Percentiles rank a stretch among this genome's conserved stretches.
Conservation (phyloP, 208 protist genomes). For the Crithidia thermophila region DNA sequence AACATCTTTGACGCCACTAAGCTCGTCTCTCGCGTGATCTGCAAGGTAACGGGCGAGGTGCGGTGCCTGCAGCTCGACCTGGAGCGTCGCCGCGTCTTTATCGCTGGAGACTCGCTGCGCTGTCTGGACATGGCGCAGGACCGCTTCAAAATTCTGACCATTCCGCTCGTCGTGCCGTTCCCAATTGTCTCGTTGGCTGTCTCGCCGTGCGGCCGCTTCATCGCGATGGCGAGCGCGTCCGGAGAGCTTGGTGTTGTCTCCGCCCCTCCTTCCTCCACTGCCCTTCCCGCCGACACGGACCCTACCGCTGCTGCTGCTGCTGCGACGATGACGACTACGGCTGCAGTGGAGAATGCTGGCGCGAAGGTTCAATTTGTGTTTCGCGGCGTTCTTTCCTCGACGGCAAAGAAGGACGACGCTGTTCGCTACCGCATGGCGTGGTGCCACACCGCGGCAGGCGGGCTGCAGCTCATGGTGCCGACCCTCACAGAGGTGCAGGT, state of each 20-base stretch:
- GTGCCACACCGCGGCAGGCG: constrained; percentile 33
- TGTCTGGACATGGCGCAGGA: constrained; percentile 56
- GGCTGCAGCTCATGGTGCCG: constrained; percentile 57
- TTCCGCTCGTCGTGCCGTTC: constrained; percentile 65
- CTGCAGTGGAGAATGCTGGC: no score
- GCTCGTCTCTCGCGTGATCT: constrained; percentile 65
- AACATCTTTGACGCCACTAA: constrained; percentile 33
- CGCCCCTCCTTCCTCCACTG: background rate
- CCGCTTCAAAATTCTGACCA: constrained; percentile 53
- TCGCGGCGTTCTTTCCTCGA: constrained; percentile 44
- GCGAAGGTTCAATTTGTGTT: constrained; percentile 44
- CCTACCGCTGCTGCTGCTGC: background rate
- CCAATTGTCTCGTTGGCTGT: constrained; percentile 65
- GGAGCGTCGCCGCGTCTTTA: constrained; percentile 63
- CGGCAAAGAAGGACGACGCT: constrained; percentile 47
- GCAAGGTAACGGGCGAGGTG: constrained; percentile 81
- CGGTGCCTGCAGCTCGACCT: constrained; percentile 72
- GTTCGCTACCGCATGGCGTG: constrained; percentile 60
- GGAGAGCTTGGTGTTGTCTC: constrained; percentile 54
- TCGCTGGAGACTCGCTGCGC: constrained; percentile 85
- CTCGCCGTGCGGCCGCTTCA: constrained; percentile 60
- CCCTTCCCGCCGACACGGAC: background rate
- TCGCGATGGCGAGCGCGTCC: constrained; percentile 73
- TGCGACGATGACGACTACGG: constrained; percentile 17
- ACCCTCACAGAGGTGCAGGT: constrained; percentile 49